phyloP scores from a whole-genome alignment of 2,329 filamentous ascomycete genomes.

The Rhinocladiella mackenziei region DNA sequence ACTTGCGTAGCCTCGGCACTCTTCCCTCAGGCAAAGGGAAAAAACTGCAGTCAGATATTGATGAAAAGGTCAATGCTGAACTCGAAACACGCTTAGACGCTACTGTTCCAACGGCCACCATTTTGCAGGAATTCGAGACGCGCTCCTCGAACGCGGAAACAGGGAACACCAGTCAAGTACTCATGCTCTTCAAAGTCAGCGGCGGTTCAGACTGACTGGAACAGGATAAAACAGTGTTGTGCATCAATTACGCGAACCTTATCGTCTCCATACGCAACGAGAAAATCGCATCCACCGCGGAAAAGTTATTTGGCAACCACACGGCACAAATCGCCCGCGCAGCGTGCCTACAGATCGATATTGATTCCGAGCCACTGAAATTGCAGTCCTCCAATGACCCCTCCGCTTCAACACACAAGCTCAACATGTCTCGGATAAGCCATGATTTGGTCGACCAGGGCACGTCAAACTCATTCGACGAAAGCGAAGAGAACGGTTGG shows the following conservation, averaged over 20 bases:
- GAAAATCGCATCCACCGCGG: conserved; percentile 11
- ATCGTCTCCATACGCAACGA: conserved; percentile 17
- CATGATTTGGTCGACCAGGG: background rate
- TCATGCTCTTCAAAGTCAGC: background rate
- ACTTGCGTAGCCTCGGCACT: conserved; percentile 53
- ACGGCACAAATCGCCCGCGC: conserved; percentile 15
- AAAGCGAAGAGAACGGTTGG: conserved; percentile 6
- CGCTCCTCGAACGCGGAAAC: background rate
- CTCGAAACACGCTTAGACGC: conserved; percentile 43
- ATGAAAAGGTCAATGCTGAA: conserved; percentile 54
- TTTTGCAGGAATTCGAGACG: conserved; percentile 12
- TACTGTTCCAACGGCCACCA: conserved; percentile 6
- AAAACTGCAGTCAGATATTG: conserved; percentile 64
- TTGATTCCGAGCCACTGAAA: conserved; percentile 23
- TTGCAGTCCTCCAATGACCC: conserved; percentile 2
- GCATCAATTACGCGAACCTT: conserved; percentile 20
- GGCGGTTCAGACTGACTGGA: conserved; percentile 5
- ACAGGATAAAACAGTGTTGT: conserved; percentile 16
- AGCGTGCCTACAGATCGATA: conserved; percentile 45
- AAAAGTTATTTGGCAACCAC: conserved; percentile 13
- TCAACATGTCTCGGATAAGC: conserved; percentile 14
- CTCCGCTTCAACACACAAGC: conserved; percentile 1
- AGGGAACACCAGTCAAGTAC: conserved; percentile 4
- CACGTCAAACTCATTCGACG: background rate
- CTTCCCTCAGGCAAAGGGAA: conserved; percentile 50